phyloP scores from a whole-genome alignment of 257 asterid genomes.

The Henckelia pumila region DNA sequence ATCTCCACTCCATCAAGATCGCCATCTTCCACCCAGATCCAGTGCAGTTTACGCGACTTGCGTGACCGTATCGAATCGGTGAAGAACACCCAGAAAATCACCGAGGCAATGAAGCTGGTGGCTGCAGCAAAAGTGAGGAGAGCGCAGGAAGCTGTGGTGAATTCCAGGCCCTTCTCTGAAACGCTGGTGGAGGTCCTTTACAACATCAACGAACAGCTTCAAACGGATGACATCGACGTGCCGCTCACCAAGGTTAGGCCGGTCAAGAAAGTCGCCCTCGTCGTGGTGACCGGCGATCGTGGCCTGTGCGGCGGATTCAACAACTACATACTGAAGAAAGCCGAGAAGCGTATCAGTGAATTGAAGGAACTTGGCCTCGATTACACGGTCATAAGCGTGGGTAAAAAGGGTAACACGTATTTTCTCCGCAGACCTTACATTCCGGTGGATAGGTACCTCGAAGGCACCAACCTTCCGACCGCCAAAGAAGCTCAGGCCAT shows the following conservation, averaged over 20 bases:
- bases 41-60: constrained; percentile 72
- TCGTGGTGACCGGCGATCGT: constrained; percentile 91
- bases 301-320: constrained; percentile 94
- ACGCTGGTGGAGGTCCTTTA: constrained; percentile 86
- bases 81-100: constrained; percentile 87
- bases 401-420: constrained; percentile 76
- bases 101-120: constrained; percentile 96
- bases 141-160: constrained; percentile 94
- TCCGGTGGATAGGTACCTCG: constrained; percentile 63
- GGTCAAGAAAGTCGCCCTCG: constrained; percentile 84
- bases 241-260: constrained; percentile 76
- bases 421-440: constrained; percentile 68
- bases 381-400: constrained; percentile 70
- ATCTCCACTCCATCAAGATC: constrained; percentile 34
- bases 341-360: constrained; percentile 58
- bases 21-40: constrained; percentile 53
- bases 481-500: constrained; percentile 92
- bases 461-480: constrained; percentile 67
- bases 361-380: constrained; percentile 61
- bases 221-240: constrained; percentile 65
- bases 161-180: constrained; percentile 83
- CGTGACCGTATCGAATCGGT: constrained; percentile 79
- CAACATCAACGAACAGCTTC: constrained; percentile 93
- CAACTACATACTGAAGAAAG: constrained; percentile 62
- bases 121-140: constrained; percentile 94